Percentiles rank a stretch among this genome's conserved stretches.
Conservation (phyloP, 2,329 filamentous ascomycete genomes). For the Claviceps spartinae region DNA sequence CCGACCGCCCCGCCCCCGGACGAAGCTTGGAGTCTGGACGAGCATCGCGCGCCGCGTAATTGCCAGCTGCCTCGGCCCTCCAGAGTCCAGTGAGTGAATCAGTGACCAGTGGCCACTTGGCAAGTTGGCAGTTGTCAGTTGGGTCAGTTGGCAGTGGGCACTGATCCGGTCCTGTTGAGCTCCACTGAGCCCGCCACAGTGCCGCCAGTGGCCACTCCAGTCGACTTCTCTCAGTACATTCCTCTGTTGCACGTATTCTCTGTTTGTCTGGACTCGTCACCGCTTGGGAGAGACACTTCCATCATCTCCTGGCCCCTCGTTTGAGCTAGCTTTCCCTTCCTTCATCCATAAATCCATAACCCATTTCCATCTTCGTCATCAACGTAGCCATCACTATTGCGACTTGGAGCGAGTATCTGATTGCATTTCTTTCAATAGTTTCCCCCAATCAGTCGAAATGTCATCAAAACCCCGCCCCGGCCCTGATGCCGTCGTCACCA, state of each 20-base stretch:
- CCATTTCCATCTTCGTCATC: neutral
- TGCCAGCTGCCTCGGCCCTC: too few relatives aligned
- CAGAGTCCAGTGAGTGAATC: too few relatives aligned
- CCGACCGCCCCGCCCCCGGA: too few relatives aligned
- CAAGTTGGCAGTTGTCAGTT: too few relatives aligned
- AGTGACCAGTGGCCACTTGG: too few relatives aligned
- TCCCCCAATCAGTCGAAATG: conserved; percentile 11
- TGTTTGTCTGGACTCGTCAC: conserved; percentile 1
- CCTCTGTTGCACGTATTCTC: too few relatives aligned
- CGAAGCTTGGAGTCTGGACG: too few relatives aligned
- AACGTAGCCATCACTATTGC: neutral
- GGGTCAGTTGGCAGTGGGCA: too few relatives aligned
- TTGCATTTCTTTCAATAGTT: neutral
- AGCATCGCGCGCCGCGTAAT: too few relatives aligned
- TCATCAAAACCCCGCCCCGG: conserved; percentile 11
- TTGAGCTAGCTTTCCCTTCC: neutral
- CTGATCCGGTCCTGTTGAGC: too few relatives aligned
- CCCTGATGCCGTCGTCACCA: conserved; percentile 43
- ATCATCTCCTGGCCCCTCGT: neutral
- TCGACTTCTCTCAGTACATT: neutral
- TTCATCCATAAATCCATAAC: neutral
- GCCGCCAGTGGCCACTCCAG: too few relatives aligned
- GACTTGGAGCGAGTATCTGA: neutral
- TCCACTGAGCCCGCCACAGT: too few relatives aligned
- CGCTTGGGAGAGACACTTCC: neutral